phyloP scores from a whole-genome alignment of 1,284 basidiomycete genomes.

The Ceratobasidium theobromae region DNA sequence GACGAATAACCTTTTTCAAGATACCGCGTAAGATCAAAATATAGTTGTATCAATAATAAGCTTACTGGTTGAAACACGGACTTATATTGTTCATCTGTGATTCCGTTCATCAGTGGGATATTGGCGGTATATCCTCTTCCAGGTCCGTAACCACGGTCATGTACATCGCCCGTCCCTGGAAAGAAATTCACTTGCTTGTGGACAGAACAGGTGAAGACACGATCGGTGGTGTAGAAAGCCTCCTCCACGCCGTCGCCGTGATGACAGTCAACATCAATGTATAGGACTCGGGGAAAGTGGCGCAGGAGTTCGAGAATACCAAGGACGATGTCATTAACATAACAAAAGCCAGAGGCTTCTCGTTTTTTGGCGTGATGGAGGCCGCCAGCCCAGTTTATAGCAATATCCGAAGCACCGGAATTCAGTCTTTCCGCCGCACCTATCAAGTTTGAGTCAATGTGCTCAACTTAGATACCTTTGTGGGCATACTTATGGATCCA shows the following conservation, averaged over 20 bases:
- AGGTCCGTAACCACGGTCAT: conserved; percentile 82
- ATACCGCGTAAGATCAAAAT: not conserved
- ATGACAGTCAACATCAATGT: conserved; percentile 98
- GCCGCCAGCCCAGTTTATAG: conserved; percentile 97
- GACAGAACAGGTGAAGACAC: conserved; percentile 95
- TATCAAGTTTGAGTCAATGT: conserved; percentile 40
- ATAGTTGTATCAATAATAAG: conserved; percentile 35
- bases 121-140: conserved; percentile 93
- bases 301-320: conserved; percentile 83
- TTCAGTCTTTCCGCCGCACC: conserved; percentile 83
- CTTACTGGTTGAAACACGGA: conserved; percentile 87
- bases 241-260: conserved; percentile 99
- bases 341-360: conserved; percentile 96
- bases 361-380: conserved; percentile 98
- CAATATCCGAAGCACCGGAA: conserved; percentile 83
- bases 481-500: conserved; percentile 73
- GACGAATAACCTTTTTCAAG: conserved; percentile 80
- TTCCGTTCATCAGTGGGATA: conserved; percentile 91
- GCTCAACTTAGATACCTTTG: not conserved
- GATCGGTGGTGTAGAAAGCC: conserved; percentile 96
- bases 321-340: conserved; percentile 95
- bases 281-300: conserved; percentile 81
- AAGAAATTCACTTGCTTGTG: conserved; percentile 90
- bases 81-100: conserved; percentile 80
- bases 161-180: conserved; percentile 87